Evolutionary conservation across 73 alveolate species (phyloP), one percentile per base, ranked within the genome.

Genomic region (Tetrahymena thermophila): DNA sequence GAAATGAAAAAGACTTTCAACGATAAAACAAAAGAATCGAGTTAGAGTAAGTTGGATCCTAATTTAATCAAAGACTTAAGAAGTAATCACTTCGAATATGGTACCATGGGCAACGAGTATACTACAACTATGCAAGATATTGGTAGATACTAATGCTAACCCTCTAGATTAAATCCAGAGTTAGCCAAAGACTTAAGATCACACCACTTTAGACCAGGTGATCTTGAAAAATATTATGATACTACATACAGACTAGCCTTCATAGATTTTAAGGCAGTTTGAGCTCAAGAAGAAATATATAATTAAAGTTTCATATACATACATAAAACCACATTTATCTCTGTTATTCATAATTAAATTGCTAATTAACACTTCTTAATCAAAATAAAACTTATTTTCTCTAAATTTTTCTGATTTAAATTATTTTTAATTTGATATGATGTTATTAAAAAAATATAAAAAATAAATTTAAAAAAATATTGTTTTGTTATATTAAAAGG

Each of bases 61-160:
- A 89, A 35, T 38, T 89, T 34, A 35, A 85, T 38, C 25, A 50
- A 43, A 55, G 97, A 95, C 93, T 93, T 95, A 35, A 85, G 97
- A 50, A 25, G 84, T 10, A 94, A 95, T 43, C 97, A 95, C 35
- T 95, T 95, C 56, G 84, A 95, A 42, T 95, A 85, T 25, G 97
- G 97, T 16, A 85, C 83, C 56, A 28, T 38, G 71, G 31, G 56
- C 14, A 50, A 89, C 37, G 97, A 95, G 34, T 95, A 95, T 55
- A 28, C 71, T 19, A 85, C 97, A 34, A 94, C 93, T 95, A 37
- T 43, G 40, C 44, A 95, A 89, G 97, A 95, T 35, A 71, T 95
- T 35, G 97, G 97, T 85, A 85, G 94, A 50, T 85, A 95, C 55
- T 56, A 95, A 95, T 94, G 97, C 44, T 93, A 94, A 19, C 97